These are phyloP conservation scores for Penicillium daleae DNA, from an alignment of 495 filamentous ascomycete species.

Conservation along the genomic window DNA sequence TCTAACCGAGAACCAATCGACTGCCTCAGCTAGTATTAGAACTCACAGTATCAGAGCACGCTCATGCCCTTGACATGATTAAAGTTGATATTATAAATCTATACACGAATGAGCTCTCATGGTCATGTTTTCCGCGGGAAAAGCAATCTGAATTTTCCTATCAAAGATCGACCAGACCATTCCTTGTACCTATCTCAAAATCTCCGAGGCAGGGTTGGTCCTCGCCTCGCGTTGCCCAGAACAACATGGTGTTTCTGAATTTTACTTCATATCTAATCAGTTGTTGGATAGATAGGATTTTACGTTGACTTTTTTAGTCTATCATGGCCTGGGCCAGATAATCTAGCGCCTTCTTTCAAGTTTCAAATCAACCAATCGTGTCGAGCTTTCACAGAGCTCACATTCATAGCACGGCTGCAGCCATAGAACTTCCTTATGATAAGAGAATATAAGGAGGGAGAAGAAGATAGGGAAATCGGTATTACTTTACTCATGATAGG, in stretches of 20 bases:
- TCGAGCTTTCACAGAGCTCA: slow-evolving; percentile 3
- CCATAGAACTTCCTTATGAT: slow-evolving; percentile 5
- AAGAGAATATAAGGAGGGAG: slow-evolving; percentile 2
- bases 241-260: slow-evolving; percentile 5
- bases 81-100: slow-evolving; percentile 4
- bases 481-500: slow-evolving; percentile 5
- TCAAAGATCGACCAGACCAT: slow-evolving; percentile 2
- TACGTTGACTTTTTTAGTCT: slow-evolving; percentile 4
- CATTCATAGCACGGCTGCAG: slow-evolving; percentile 3
- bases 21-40: slow-evolving; percentile 1
- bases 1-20: slow-evolving; percentile 4
- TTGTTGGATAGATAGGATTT: slow-evolving; percentile 3
- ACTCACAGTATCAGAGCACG: slow-evolving; percentile 2
- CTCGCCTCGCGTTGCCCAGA: slow-evolving; percentile 2
- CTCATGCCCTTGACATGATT: slow-evolving; percentile 2
- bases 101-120: slow-evolving; percentile 2
- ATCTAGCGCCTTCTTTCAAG: neutral
- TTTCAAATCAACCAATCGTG: slow-evolving; percentile 2
- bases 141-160: slow-evolving; percentile 1
- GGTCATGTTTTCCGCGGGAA: neutral
- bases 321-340: slow-evolving; percentile 2
- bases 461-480: slow-evolving; percentile 4
- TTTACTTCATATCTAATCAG: slow-evolving; percentile 4
- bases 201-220: slow-evolving; percentile 1
- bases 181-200: slow-evolving; percentile 1